These are phyloP conservation scores for Ocimum tenuiflorum DNA, from an alignment of 257 asterid species.

Conservation along the genomic window DNA sequence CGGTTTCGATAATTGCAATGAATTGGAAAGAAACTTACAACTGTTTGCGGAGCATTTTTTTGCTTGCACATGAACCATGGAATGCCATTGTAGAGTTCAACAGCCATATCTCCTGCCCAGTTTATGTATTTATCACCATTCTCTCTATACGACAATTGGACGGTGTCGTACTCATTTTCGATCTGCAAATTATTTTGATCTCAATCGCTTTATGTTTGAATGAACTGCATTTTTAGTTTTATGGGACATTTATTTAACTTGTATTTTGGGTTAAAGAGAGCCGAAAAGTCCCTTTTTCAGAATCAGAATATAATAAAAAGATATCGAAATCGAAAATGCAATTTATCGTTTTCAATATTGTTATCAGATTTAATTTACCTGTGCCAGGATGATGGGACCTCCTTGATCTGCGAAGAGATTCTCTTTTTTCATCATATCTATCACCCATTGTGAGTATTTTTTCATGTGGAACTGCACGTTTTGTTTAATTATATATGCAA, in stretches of 20 bases:
- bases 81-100: constrained; percentile 33
- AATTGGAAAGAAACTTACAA: constrained; percentile 28
- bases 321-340: no score
- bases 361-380: no score
- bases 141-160: constrained; percentile 61
- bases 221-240: no score
- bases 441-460: constrained; percentile 40
- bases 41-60: constrained; percentile 53
- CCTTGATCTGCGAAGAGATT: constrained; percentile 90
- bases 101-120: constrained; percentile 91
- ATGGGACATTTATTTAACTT: no score
- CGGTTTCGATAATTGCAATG: no score
- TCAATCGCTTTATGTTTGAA: no score
- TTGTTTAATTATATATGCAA: no score
- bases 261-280: no score
- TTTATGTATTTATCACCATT: constrained; percentile 45
- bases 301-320: no score
- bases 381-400: constrained; percentile 86
- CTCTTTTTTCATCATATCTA: constrained; percentile 51
- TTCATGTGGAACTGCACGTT: constrained; percentile 62
- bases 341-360: no score
- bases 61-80: constrained; percentile 98
- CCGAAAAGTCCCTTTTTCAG: no score
- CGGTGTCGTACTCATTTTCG: constrained; percentile 81
- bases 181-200: no score